phyloP scores from a whole-genome alignment of 2,329 filamentous ascomycete genomes.

The Didymella lethalis region DNA sequence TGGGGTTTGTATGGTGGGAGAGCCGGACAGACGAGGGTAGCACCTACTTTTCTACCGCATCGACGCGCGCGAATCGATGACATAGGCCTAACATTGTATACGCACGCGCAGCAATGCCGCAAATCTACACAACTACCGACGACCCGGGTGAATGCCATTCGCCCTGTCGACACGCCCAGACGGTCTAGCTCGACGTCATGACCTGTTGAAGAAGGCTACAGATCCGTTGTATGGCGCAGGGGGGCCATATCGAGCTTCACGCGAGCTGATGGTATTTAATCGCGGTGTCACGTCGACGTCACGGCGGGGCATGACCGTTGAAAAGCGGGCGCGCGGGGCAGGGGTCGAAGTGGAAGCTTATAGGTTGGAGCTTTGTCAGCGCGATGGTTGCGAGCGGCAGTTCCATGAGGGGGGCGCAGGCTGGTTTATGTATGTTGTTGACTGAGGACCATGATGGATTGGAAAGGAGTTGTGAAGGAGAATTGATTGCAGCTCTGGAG shows the following conservation, averaged over 20 bases:
- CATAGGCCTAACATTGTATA: constrained; percentile 30
- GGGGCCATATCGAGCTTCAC: constrained; percentile 27
- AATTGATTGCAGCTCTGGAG: not conserved
- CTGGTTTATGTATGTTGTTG: constrained; percentile 25
- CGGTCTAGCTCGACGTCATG: constrained; percentile 42
- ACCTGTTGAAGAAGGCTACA: constrained; percentile 33
- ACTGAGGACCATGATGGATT: constrained; percentile 35
- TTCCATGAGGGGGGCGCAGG: not conserved
- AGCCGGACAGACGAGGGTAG: not conserved
- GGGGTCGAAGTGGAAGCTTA: constrained; percentile 4
- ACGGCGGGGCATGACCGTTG: constrained; percentile 33
- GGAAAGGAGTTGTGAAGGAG: not conserved
- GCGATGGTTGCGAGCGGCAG: constrained; percentile 4
- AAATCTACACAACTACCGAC: constrained; percentile 32
- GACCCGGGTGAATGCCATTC: constrained; percentile 23
- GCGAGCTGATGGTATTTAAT: constrained; percentile 24
- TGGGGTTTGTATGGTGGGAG: constrained; percentile 1
- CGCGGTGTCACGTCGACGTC: constrained; percentile 41
- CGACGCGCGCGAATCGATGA: constrained; percentile 28
- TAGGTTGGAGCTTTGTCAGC: constrained; percentile 22
- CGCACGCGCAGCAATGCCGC: constrained; percentile 16
- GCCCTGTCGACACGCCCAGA: constrained; percentile 39
- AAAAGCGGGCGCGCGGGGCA: constrained; percentile 18
- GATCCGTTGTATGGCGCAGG: constrained; percentile 24
- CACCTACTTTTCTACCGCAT: constrained; percentile 27